These are phyloP conservation scores for Cucurbita moschata DNA, from an alignment of 306 rosid genomes.

Conservation along the genomic window DNA sequence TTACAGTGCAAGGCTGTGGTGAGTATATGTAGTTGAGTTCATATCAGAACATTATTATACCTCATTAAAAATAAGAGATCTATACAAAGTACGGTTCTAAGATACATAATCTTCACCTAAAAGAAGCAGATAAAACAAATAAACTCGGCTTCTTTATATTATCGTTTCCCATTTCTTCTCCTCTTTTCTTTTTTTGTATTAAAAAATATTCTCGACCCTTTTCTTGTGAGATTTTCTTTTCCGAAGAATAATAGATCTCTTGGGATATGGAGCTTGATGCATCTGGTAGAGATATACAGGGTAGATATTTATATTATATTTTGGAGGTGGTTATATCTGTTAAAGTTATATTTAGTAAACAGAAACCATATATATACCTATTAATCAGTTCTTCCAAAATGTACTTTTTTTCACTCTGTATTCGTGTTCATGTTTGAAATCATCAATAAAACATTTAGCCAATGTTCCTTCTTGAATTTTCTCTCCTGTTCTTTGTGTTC, in stretches of 20 bases:
- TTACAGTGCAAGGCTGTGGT: conserved; percentile 99
- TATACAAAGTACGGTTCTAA: neutral
- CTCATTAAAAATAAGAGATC: neutral
- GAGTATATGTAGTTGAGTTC: conserved; percentile 12
- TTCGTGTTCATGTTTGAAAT: too few species aligned
- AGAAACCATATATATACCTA: too few species aligned
- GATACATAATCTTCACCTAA: neutral
- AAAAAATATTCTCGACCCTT: neutral
- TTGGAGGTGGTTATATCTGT: too few species aligned
- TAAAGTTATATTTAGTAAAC: too few species aligned
- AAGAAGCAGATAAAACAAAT: neutral
- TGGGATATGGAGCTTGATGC: too few species aligned
- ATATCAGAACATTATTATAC: neutral
- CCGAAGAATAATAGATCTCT: neutral
- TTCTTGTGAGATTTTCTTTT: neutral
- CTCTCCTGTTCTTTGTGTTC: too few species aligned
- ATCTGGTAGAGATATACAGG: too few species aligned
- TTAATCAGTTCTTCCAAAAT: too few species aligned
- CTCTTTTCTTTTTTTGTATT: neutral
- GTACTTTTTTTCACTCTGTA: too few species aligned
- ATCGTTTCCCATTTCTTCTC: neutral
- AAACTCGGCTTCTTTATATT: neutral
- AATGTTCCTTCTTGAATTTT: too few species aligned
- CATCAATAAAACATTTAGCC: too few species aligned
- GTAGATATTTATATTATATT: too few species aligned